Conservation (phyloP, 148 eudicot genomes). For the Cornus kousa region DNA sequence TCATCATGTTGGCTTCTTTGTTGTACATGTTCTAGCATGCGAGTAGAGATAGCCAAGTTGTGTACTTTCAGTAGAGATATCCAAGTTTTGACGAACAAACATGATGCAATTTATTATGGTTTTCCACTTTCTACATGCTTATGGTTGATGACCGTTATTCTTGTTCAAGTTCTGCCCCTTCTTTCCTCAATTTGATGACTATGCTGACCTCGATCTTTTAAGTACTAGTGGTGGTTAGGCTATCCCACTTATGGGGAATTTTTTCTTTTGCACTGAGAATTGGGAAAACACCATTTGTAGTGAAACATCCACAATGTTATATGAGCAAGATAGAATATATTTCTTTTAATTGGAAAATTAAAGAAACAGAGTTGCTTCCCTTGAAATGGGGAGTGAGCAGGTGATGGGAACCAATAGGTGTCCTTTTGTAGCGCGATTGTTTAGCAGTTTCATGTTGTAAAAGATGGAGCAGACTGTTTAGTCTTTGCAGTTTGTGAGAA, state of each 20-base stretch:
- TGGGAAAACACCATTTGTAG: constrained; percentile 10
- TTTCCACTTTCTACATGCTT: constrained; percentile 12
- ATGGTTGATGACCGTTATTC: constrained; percentile 29
- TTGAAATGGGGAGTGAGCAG: constrained; percentile 51
- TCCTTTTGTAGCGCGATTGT: constrained; percentile 57
- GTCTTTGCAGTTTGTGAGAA: constrained; percentile 56
- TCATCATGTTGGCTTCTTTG: constrained; percentile 27
- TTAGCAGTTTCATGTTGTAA: constrained; percentile 67
- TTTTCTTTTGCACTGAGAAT: neutral
- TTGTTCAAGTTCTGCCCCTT: constrained; percentile 15
- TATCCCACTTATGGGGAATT: constrained; percentile 13
- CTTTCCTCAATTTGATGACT: constrained; percentile 24
- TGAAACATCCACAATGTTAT: constrained; percentile 17
- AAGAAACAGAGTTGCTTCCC: constrained; percentile 51
- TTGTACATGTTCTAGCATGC: constrained; percentile 31
- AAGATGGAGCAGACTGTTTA: constrained; percentile 70
- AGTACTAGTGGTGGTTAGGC: constrained; percentile 12
- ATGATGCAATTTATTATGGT: too few relatives aligned
- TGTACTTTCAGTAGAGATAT: constrained; percentile 17
- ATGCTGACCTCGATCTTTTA: constrained; percentile 14
- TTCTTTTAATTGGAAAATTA: constrained; percentile 24
- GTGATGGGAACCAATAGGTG: constrained; percentile 62
- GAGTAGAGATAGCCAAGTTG: constrained; percentile 17
- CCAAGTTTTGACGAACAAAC: too few relatives aligned
- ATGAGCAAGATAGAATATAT: constrained; percentile 28